A percentile compares a stretch with the other conserved stretches of the same genome.
Evolutionary conservation across 768 basidiomycete species (phyloP).

Genomic region (Infundibulicybe gibba): DNA sequence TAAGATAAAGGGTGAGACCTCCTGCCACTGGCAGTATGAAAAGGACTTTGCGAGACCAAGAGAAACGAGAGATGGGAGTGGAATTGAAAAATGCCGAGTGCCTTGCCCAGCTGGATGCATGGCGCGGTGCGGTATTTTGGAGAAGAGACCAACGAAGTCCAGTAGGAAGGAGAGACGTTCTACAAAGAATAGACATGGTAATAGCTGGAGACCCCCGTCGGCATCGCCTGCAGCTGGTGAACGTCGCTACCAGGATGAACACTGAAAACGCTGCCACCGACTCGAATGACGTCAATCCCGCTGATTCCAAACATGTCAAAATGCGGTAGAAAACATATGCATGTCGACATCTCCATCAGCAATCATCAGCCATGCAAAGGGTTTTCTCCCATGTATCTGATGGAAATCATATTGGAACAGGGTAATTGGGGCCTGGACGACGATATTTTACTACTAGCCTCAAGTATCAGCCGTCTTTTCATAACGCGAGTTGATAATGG

Average conservation of each 20-base stretch:
- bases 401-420: too few species aligned
- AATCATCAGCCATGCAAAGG: too few species aligned
- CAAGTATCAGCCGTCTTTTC: too few species aligned
- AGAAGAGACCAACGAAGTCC: conserved; percentile 18
- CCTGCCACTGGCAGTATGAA: conserved; percentile 60
- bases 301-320: too few species aligned
- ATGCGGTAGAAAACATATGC: too few species aligned
- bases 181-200: conserved; percentile 7
- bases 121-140: conserved; percentile 9
- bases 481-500: too few species aligned
- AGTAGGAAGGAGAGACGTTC: conserved; percentile 16
- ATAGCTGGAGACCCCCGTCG: conserved; percentile 3
- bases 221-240: not conserved
- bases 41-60: conserved; percentile 27
- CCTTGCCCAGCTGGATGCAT: conserved; percentile 16
- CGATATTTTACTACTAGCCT: too few species aligned
- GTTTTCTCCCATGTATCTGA: too few species aligned
- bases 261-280: not conserved
- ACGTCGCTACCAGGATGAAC: too few species aligned
- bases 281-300: too few species aligned
- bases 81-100: conserved; percentile 31
- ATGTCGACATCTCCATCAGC: too few species aligned
- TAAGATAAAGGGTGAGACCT: conserved; percentile 47
- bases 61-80: conserved; percentile 21
- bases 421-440: too few species aligned